Base-by-base conservation (phyloP, 148 eudicot species). In the Talinum fruticosum region DNA sequence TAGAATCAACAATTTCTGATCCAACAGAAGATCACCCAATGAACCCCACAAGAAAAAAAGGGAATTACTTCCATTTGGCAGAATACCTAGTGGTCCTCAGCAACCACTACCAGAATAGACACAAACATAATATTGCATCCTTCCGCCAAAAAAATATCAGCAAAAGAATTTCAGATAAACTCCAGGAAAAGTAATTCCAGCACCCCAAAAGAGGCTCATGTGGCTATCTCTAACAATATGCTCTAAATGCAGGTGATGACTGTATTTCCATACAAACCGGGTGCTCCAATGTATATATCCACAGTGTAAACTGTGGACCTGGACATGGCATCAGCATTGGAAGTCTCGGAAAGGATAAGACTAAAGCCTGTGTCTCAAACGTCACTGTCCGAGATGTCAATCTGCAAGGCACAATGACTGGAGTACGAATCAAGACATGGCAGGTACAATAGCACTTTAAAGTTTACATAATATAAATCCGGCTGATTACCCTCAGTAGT, bases 281-380 rank as follows among this genome's bases (percentile, higher is more conserved):
- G 84, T 88, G 97, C 82, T 81, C 91, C 36, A 93, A 96, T 75
- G 89, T 96, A 37, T 90, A 91, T 70, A 72, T 96, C 79, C 94
- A 90, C 79, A 84, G 83, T 66, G 84, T 96, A 30, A 90, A 93
- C 81, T 96, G 99, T 75, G 99, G 99, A 71, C 99, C 99, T 2
- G 99, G 99, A 75, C 99, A 96, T 82, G 99, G 99, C 41, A 96
- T 96, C 79, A 96, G 99, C 84, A 96, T 96, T 26, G 99, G 99
- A 71, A 87, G 99, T 68, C 87, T 96, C n/a, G 99, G 99, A 75
- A 93, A 81, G 80, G 90, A 89, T 78, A 84, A 77, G 72, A 90
- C 92, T 33, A 96, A 88, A 80, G 97, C 97, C 44, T 93, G 97
- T 66, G 99, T 96, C 47, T 90, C 99, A 8, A 96, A 96, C 38